Percentiles rank a stretch among this genome's conserved stretches.
These are phyloP conservation scores for Amauroascus verrucosus DNA, from an alignment of 2,329 filamentous ascomycete species.

Conservation along the genomic window DNA sequence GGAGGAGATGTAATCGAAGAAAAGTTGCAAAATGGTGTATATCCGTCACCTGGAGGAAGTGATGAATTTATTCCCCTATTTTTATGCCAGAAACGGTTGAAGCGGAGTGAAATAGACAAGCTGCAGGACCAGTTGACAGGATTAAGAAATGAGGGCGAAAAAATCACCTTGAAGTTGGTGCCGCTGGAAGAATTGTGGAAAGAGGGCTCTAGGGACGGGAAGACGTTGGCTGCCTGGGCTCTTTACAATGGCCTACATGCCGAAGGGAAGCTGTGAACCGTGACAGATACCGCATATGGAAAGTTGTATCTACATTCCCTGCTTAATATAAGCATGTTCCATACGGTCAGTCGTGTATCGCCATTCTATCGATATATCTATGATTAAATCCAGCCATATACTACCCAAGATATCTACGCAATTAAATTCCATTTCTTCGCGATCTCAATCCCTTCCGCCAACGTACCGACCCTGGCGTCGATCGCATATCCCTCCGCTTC, in stretches of 20 bases:
- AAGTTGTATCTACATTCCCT: no score
- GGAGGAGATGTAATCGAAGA: constrained; percentile 23
- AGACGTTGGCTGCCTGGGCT: constrained; percentile 46
- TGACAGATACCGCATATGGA: no score
- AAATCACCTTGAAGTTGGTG: constrained; percentile 49
- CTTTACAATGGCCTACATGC: constrained; percentile 45
- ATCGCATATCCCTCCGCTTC: constrained; percentile 65
- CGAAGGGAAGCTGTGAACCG: constrained; percentile 35
- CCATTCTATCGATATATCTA: not conserved
- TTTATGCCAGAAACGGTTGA: constrained; percentile 45
- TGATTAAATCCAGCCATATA: not conserved
- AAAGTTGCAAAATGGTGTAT: constrained; percentile 41
- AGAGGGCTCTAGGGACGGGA: constrained; percentile 46
- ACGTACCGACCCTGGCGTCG: constrained; percentile 64
- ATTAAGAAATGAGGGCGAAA: constrained; percentile 46
- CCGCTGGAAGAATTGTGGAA: constrained; percentile 44
- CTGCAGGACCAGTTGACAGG: constrained; percentile 47
- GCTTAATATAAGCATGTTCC: no score
- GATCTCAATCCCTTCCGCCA: constrained; percentile 68
- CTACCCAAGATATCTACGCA: constrained; percentile 8
- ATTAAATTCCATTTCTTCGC: constrained; percentile 43
- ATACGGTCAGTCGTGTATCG: not conserved
- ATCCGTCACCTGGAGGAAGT: constrained; percentile 46
- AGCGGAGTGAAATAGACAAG: constrained; percentile 39
- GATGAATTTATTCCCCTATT: constrained; percentile 52